These are phyloP conservation scores for Musa itinerans DNA, from an alignment of 176 grass and related monocot species.

Conservation along the genomic window DNA sequence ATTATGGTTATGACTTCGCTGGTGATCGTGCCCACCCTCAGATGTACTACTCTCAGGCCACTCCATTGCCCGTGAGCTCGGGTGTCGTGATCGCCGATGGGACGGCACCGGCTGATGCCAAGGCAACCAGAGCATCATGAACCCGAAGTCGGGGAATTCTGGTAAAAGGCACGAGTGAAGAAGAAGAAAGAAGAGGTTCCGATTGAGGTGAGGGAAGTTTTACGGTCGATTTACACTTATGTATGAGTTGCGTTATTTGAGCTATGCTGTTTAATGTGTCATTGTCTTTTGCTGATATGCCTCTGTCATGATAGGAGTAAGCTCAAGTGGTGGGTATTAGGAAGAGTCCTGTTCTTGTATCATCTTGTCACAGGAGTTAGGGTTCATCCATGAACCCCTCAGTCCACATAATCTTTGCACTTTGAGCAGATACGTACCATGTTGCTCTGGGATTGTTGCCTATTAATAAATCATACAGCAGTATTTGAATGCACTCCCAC, in stretches of 20 bases:
- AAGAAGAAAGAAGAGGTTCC: background rate
- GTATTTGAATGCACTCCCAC: too few species aligned
- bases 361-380: background rate
- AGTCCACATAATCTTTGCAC: background rate
- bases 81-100: background rate
- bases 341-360: background rate
- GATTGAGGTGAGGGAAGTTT: background rate
- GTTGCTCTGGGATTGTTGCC: too few species aligned
- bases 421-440: background rate
- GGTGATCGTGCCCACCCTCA: conserved; percentile 36
- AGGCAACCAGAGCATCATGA: conserved; percentile 7
- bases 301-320: background rate
- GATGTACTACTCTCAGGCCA: conserved; percentile 68
- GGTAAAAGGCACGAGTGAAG: background rate
- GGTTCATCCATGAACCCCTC: background rate
- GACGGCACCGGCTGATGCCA: background rate
- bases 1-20: conserved; percentile 71
- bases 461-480: too few species aligned
- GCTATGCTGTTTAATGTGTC: background rate
- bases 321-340: background rate
- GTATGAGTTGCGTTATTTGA: background rate
- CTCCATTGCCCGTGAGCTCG: conserved; percentile 31
- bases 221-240: background rate
- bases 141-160: background rate
- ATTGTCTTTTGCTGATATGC: background rate